Conservation (phyloP, 192 early-diverging fungal genomes). For the Coemansia sp. region DNA sequence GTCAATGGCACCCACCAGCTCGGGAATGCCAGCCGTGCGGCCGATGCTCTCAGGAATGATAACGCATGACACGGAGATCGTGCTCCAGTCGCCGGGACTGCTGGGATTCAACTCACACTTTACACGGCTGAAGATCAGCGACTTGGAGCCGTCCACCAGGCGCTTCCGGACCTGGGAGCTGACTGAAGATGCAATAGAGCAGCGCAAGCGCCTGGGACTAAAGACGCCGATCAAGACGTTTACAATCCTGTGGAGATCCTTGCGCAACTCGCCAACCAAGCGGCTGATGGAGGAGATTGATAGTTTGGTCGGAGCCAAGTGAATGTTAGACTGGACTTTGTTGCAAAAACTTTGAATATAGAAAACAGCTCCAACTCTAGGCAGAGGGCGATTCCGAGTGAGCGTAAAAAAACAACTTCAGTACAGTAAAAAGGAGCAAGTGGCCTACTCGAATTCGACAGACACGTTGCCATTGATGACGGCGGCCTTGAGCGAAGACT, state of each 20-base stretch:
- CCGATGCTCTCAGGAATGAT: conserved; percentile 21
- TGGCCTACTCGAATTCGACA: conserved; percentile 40
- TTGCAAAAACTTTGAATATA: not conserved
- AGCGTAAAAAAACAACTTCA: not conserved
- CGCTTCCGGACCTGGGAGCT: conserved; percentile 48
- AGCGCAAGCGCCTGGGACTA: conserved; percentile 7
- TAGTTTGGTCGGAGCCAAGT: conserved; percentile 22
- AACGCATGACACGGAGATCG: conserved; percentile 28
- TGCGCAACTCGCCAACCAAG: conserved; percentile 15
- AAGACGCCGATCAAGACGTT: conserved; percentile 29
- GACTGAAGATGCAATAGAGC: conserved; percentile 4
- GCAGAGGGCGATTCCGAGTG: not conserved
- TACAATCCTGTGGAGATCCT: conserved; percentile 49
- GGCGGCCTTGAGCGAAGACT: conserved; percentile 30
- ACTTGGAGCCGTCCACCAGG: conserved; percentile 24
- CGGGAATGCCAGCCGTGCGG: not conserved
- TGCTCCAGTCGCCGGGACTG: conserved; percentile 42
- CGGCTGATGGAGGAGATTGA: conserved; percentile 43
- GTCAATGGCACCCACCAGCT: conserved; percentile 7
- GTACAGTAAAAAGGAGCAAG: not conserved
- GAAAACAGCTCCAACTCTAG: not conserved
- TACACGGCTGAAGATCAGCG: conserved; percentile 22
- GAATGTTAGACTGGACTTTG: not conserved
- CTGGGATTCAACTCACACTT: conserved; percentile 28
- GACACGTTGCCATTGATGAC: conserved; percentile 36